These are phyloP conservation scores for Peronospora farinosa DNA, from an alignment of 352 stramenopile species.

Conservation along the genomic window DNA sequence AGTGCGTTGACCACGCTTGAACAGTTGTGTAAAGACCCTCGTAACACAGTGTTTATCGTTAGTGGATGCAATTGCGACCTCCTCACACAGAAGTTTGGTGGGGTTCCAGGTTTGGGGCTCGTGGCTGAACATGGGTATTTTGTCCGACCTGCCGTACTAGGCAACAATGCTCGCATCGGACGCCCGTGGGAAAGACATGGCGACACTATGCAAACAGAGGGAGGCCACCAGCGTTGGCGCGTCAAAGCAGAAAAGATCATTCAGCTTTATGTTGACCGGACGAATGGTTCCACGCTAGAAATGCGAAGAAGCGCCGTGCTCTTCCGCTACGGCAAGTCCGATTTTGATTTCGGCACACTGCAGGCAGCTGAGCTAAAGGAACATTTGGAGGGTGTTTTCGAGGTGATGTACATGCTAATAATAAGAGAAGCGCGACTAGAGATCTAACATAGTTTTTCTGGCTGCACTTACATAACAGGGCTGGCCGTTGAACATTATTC, in stretches of 20 bases:
- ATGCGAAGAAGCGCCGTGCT: conserved; percentile 95
- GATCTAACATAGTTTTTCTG: conserved; percentile 1
- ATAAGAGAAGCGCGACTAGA: background rate
- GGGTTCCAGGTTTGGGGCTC: conserved; percentile 93
- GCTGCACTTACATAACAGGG: conserved; percentile 23
- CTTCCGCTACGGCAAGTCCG: conserved; percentile 97
- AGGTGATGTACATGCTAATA: conserved; percentile 16
- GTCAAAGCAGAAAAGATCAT: conserved; percentile 94
- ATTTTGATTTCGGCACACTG: conserved; percentile 96
- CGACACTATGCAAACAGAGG: conserved; percentile 53
- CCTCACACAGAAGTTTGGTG: conserved; percentile 91
- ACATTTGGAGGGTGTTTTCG: conserved; percentile 92
- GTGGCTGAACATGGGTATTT: conserved; percentile 98
- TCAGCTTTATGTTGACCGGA: conserved; percentile 96
- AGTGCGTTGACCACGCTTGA: conserved; percentile 80
- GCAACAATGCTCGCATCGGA: conserved; percentile 61
- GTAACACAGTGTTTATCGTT: conserved; percentile 97
- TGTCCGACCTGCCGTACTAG: conserved; percentile 61
- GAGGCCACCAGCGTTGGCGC: conserved; percentile 84
- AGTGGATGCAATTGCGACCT: conserved; percentile 94
- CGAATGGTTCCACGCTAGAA: conserved; percentile 97
- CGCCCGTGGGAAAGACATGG: conserved; percentile 65
- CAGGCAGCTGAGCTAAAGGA: conserved; percentile 96
- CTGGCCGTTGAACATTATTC: conserved; percentile 73
- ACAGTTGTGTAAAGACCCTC: conserved; percentile 88